A percentile compares a stretch with the other conserved stretches of the same genome.
Evolutionary conservation across 257 asterid genomes (phyloP).

Genomic region (Primulina huaijiensis): DNA sequence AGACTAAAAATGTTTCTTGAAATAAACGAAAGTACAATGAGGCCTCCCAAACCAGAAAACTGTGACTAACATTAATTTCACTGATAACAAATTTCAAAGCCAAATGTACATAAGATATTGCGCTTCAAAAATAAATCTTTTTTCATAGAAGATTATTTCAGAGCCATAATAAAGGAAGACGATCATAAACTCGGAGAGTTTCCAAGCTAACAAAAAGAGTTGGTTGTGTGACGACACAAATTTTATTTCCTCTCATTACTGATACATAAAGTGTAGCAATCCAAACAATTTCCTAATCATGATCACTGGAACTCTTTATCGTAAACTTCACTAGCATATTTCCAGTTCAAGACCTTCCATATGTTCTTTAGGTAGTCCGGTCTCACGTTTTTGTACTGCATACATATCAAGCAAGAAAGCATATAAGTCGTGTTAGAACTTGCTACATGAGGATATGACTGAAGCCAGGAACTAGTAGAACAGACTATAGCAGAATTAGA

Average conservation of each 20-base stretch:
- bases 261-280: background rate
- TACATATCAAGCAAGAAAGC: constrained; percentile 1
- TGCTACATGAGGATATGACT: background rate
- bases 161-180: no score
- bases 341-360: constrained; percentile 84
- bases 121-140: background rate
- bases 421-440: constrained; percentile 13
- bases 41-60: background rate
- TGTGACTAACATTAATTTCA: background rate
- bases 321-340: constrained; percentile 59
- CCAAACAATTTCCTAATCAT: background rate
- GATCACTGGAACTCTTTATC: constrained; percentile 48
- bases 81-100: background rate
- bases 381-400: constrained; percentile 82
- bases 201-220: background rate
- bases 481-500: background rate
- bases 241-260: constrained; percentile 16
- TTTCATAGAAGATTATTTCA: background rate
- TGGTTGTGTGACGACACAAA: background rate
- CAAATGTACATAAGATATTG: background rate
- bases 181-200: no score
- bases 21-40: no score
- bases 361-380: constrained; percentile 75
- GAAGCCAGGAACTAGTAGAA: background rate
- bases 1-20: no score